Conservation (phyloP, 2,329 filamentous ascomycete genomes). For the Fusarium ambrosium region DNA sequence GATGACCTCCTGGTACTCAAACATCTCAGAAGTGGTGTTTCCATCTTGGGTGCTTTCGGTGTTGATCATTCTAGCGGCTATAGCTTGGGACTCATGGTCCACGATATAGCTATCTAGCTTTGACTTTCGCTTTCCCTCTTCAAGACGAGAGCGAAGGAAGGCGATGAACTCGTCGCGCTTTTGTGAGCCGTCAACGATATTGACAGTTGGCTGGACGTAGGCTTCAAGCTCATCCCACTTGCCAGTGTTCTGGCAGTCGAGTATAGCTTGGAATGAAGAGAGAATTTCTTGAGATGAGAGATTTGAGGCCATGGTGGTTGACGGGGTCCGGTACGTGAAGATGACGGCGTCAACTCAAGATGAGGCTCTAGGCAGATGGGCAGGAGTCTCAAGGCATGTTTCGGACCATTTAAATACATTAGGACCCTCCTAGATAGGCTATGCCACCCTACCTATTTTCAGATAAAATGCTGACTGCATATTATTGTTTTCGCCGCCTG, state of each 20-base stretch:
- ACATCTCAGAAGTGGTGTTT: background rate
- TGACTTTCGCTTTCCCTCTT: fast-evolving
- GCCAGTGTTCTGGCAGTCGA: background rate
- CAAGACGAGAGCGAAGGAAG: fast-evolving
- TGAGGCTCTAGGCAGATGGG: background rate
- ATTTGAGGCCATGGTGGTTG: background rate
- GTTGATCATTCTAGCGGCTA: conserved; percentile 17
- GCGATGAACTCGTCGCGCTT: conserved; percentile 3
- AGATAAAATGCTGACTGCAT: background rate
- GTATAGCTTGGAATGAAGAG: background rate
- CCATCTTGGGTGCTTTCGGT: fast-evolving
- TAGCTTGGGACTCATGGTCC: conserved; percentile 6
- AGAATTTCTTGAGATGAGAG: background rate
- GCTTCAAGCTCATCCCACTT: background rate
- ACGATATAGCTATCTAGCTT: conserved; percentile 18
- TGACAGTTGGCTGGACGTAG: background rate
- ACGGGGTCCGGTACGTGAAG: background rate
- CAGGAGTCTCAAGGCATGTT: background rate
- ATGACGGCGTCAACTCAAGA: background rate
- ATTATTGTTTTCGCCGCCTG: background rate
- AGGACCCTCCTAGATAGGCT: background rate
- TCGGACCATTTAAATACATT: background rate
- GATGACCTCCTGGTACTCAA: conserved; percentile 17
- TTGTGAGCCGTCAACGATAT: background rate
- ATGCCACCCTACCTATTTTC: background rate